phyloP scores from a whole-genome alignment of 2,329 filamentous ascomycete species.

The Xylariaceae sp. region DNA sequence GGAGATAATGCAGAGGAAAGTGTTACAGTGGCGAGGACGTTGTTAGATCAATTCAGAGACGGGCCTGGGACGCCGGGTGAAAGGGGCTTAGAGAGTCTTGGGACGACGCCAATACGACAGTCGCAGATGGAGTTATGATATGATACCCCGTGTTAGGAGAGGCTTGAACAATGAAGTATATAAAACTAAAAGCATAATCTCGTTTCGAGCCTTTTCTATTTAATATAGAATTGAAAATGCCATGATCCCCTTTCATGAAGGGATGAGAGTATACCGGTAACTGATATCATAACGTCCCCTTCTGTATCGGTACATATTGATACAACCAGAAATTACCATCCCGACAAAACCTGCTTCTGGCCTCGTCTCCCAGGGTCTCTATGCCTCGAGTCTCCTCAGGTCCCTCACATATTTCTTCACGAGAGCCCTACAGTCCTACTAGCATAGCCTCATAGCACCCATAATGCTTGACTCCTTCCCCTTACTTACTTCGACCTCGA shows the following conservation, averaged over 20 bases:
- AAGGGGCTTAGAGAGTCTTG: constrained; percentile 56
- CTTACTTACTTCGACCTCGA: constrained; percentile 65
- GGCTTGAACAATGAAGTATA: not conserved
- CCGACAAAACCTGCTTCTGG: not conserved
- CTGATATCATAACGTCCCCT: constrained; percentile 9
- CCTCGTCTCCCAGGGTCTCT: not conserved
- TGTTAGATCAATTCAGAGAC: constrained; percentile 37
- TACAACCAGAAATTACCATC: constrained; percentile 26
- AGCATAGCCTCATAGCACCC: not conserved
- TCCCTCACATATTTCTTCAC: not conserved
- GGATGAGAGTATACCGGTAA: constrained; percentile 10
- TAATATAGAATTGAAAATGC: constrained; percentile 21
- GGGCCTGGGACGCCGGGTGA: constrained; percentile 38
- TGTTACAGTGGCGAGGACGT: constrained; percentile 36
- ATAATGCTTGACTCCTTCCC: not conserved
- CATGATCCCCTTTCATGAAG: constrained; percentile 28
- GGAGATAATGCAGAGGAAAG: constrained; percentile 8
- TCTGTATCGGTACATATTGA: constrained; percentile 30
- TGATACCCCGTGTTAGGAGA: constrained; percentile 33
- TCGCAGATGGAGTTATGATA: constrained; percentile 42
- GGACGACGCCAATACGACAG: constrained; percentile 50
- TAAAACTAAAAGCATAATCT: not conserved
- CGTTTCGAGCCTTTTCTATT: constrained; percentile 12
- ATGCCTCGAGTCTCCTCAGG: not conserved
- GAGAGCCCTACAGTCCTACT: not conserved